These are phyloP conservation scores for Phaeosphaeriaceae sp. DNA, from an alignment of 2,329 filamentous ascomycete genomes.

Conservation along the genomic window DNA sequence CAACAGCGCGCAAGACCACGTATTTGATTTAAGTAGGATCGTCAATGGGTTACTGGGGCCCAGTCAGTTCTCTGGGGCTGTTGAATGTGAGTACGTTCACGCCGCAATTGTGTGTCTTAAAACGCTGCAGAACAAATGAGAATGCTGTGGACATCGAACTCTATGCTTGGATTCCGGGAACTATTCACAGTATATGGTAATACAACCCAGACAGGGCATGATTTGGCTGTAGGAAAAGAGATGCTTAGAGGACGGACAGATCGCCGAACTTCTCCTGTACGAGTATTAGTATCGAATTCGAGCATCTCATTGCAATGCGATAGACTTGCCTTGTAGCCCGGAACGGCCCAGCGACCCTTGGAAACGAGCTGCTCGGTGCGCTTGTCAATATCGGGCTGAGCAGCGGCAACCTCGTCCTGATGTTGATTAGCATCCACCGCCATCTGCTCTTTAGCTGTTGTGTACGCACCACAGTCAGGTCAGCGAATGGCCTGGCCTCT, in stretches of 20 bases:
- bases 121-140: too few relatives aligned
- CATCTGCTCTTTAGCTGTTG: neutral
- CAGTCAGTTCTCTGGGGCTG: neutral
- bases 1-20: neutral
- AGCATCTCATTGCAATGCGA: neutral
- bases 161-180: constrained; percentile 21
- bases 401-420: constrained; percentile 92
- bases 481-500: constrained; percentile 91
- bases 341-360: constrained; percentile 97
- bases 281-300: constrained; percentile 55
- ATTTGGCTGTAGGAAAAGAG: constrained; percentile 34
- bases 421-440: constrained; percentile 26
- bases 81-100: neutral
- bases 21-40: neutral
- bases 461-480: constrained; percentile 91
- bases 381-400: constrained; percentile 96
- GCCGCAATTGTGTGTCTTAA: too few relatives aligned
- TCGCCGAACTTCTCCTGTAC: constrained; percentile 97
- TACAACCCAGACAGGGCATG: constrained; percentile 46
- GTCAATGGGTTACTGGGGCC: neutral
- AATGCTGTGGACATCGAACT: constrained; percentile 3
- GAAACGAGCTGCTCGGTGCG: constrained; percentile 93
- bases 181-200: constrained; percentile 51
- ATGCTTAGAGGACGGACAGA: constrained; percentile 84
- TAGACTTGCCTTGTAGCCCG: constrained; percentile 91